Base-by-base conservation (phyloP, 2,329 filamentous ascomycete genomes). In the Penicillium sp. region DNA sequence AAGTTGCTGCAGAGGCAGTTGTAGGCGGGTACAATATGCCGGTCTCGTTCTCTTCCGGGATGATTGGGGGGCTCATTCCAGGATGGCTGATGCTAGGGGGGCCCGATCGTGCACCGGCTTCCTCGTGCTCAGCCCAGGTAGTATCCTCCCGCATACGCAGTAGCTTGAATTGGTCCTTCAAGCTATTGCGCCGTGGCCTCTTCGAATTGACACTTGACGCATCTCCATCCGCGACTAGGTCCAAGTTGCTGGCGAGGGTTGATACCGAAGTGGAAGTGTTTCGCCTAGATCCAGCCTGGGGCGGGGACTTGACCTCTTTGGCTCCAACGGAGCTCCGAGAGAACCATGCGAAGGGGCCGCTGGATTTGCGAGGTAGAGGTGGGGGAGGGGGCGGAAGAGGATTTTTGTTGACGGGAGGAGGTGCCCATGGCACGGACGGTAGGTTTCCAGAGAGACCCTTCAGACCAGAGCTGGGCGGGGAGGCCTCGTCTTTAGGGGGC, bases 261-360 rank as follows among this genome's bases (percentile, higher is more conserved):
- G 88, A 87, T 51, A 93, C 82, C 0, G 91, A 96, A 65, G 90
- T 90, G 50, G 85, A 86, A 1, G 91, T 96, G 68, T 93, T 91
- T 70, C 91, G 83, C 65, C 88, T 79, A 41, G 76, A 76, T 26
- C 71, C 63, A 33, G 69, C 61, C 31, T 82, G 77, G 58, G 82
- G 69, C 19, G 88, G 82, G 6, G 86, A 82, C 51, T 84, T 82
- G 43, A 79, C 72, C 52, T 83, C 84, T 70, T 82, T 84, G 35
- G 82, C 81, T 11, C 75, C 73, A 27, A 74, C 75, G 24, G 86
- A 84, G 71, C 82, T 88, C 63, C 91, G 82, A 31, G 90, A 91
- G 39, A 96, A 82, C 87, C 90, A 93, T 39, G 90, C 86, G 67
- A 96, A 96, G n/a, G 90, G 91, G 64, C 90, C 91, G 9, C 90